Evolutionary conservation across 2,329 filamentous ascomycete species (phyloP).

Genomic region (Cercospora canescens): DNA sequence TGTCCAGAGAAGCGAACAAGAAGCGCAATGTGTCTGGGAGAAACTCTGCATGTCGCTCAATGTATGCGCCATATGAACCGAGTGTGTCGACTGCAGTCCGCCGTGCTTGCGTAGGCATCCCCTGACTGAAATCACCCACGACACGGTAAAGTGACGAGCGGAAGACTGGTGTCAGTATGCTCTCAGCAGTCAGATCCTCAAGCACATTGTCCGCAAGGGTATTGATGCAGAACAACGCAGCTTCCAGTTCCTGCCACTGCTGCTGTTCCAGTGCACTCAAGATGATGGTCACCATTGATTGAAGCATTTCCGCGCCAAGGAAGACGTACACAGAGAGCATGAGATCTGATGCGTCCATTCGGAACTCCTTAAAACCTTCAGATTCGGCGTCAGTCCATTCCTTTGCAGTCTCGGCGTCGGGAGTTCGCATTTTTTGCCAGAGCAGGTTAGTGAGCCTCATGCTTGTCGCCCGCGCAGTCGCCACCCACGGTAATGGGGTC

Average conservation of each 20-base stretch:
- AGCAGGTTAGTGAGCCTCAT: slow-evolving; percentile 49
- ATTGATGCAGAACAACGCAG: slow-evolving; percentile 62
- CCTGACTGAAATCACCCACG: slow-evolving; percentile 45
- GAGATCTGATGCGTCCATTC: slow-evolving; percentile 77
- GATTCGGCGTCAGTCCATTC: slow-evolving; percentile 67
- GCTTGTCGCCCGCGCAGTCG: slow-evolving; percentile 58
- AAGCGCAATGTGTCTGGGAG: slow-evolving; percentile 72
- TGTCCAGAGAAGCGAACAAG: slow-evolving; percentile 68
- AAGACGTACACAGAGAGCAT: slow-evolving; percentile 68
- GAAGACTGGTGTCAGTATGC: slow-evolving; percentile 63
- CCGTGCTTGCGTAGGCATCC: slow-evolving; percentile 62
- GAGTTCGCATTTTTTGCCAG: slow-evolving; percentile 50
- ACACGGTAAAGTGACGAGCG: slow-evolving; percentile 58
- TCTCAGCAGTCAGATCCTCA: slow-evolving; percentile 60
- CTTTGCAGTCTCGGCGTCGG: slow-evolving; percentile 56
- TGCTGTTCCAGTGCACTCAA: slow-evolving; percentile 41
- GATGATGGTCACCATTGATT: slow-evolving; percentile 48
- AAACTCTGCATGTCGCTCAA: slow-evolving; percentile 66
- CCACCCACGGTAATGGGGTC: slow-evolving; percentile 55
- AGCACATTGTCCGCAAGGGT: slow-evolving; percentile 66
- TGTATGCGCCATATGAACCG: slow-evolving; percentile 74
- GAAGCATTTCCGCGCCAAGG: slow-evolving; percentile 48
- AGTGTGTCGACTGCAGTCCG: slow-evolving; percentile 71
- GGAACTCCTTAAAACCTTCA: slow-evolving; percentile 55
- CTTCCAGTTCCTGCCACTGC: slow-evolving; percentile 54